Base-by-base conservation (phyloP, 306 rosid species). In the Cucurbita maxima region DNA sequence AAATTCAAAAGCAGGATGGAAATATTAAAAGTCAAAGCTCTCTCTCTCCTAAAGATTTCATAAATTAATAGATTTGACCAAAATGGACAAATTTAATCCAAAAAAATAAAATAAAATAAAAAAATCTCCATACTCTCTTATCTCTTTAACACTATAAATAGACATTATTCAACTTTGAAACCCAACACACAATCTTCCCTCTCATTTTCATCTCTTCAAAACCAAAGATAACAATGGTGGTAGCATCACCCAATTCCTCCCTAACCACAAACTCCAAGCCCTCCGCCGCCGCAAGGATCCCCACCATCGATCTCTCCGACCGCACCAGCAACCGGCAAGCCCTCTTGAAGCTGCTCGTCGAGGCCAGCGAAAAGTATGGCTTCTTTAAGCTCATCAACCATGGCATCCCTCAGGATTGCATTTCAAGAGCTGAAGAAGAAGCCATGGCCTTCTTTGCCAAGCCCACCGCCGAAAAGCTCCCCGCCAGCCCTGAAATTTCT, bases 331-430 rank as follows among this genome's bases (percentile, higher is more conserved):
- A 66, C 18, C 52, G 54, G 0, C 37, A 15, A 66, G 37, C 30
- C 72, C 54, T 66, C n/a, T 43, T 38, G 5, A 44, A 19, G 37
- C 72, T 66, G 8, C 10, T 66, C 37, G 72, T 66, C 4, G 38
- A 66, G 30, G 72, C 72, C 6, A 43, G 72, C 3, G 72, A 66
- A 44, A 48, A 66, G 10, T 66, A 66, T 6, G 72, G 72, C 10
- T 10, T 66, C 38, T 66, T 66, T 54, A 66, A 66, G 54, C 52
- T 66, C 72, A 66, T 66, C 54, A 66, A 66, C 54, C 72, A 66
- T 19, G 72, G 54, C 9, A 1, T 66, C 53, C 38, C 72, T 11
- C n/a, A 44, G 10, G 54, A 44, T 7, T 9, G 5, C 37, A 20
- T 66, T 41, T 20, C 72, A 12, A 66, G 37, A 11, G n/a, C 44